Base-by-base conservation (phyloP, 192 early-diverging fungal genomes). In the Entomortierella lignicola region DNA sequence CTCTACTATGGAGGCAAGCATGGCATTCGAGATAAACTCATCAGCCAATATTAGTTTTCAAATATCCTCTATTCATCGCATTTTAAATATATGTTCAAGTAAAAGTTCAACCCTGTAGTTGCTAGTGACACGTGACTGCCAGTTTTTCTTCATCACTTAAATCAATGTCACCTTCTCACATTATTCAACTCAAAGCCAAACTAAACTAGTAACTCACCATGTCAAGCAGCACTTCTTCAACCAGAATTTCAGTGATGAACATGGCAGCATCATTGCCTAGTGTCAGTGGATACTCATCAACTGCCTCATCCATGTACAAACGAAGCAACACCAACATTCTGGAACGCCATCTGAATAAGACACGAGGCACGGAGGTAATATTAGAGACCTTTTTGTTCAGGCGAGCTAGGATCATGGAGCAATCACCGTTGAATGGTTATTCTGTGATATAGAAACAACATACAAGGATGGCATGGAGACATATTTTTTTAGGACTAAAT, bases 311-410 rank as follows among this genome's bases (percentile, higher is more conserved):
- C 55, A 63, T 77, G 23, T 77, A 77, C 23, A 77, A 56, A 75
- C 69, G 66, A 26, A 17, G 53, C 23, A 44, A 60, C 8, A 69
- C 74, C 43, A 77, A 77, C 47, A 91, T 96, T 54, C 72, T 96
- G 10, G 96, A 97, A 60, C 89, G 94, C 20, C 88, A 87, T 77
- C 82, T 96, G 39, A 89, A 86, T 55, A 92, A 91, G 81, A 90
- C 90, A 8, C 89, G 85, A 65, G 85, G 87, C 17, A 81, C 89
- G 59, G 92, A 94, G 83, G 94, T 96, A 71, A 55, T 10, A 37
- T 7, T 37, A 37, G 34, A 10, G n/a, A n/a, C n/a, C n/a, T n/a
- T n/a, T n/a, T n/a, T n/a, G n/a, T n/a, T n/a, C n/a, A n/a, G n/a
- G n/a, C n/a, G n/a, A n/a, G n/a, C n/a, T n/a, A n/a, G 34, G 10